A percentile compares a stretch with the other conserved stretches of the same genome.
Conservation (phyloP, 2,329 filamentous ascomycete species). For the Thielaviopsis punctulata region DNA sequence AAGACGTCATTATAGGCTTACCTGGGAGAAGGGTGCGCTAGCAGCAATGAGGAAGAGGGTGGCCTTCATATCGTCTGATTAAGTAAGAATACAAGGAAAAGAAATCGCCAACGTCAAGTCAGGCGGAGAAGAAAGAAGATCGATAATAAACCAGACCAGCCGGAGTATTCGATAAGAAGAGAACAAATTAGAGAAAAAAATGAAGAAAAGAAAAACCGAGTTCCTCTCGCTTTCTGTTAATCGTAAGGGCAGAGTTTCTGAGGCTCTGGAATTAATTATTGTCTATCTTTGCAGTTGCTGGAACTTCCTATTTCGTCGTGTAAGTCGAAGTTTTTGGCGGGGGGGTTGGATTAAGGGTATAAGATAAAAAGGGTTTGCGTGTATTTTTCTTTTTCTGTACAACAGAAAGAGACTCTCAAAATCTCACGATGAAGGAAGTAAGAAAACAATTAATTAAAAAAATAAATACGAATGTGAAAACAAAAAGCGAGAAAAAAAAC, state of each 20-base stretch:
- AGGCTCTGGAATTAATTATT: not conserved
- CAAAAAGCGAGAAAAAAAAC: not conserved
- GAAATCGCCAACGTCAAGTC: not conserved
- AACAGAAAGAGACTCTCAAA: too few species aligned
- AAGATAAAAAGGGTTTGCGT: too few species aligned
- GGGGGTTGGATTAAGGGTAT: too few species aligned
- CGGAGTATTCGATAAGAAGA: slow-evolving; percentile 1
- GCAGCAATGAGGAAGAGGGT: slow-evolving; percentile 5
- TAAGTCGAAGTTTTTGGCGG: not conserved
- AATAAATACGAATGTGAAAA: not conserved
- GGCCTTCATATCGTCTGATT: slow-evolving; percentile 2
- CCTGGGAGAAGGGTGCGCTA: slow-evolving; percentile 3
- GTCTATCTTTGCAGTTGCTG: not conserved
- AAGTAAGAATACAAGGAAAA: not conserved
- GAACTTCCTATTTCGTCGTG: not conserved
- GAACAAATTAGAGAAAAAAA: not conserved
- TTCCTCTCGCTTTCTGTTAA: not conserved
- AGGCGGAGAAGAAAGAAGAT: slow-evolving; percentile 12
- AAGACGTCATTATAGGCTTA: not conserved
- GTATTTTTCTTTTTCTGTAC: too few species aligned
- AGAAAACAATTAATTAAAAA: not conserved
- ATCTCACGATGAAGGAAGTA: not conserved
- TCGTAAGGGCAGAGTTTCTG: not conserved
- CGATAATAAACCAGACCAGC: slow-evolving; percentile 8
- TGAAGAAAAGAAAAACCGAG: not conserved